These are phyloP conservation scores for Boehmeria nivea DNA, from an alignment of 306 rosid genomes.

Conservation along the genomic window DNA sequence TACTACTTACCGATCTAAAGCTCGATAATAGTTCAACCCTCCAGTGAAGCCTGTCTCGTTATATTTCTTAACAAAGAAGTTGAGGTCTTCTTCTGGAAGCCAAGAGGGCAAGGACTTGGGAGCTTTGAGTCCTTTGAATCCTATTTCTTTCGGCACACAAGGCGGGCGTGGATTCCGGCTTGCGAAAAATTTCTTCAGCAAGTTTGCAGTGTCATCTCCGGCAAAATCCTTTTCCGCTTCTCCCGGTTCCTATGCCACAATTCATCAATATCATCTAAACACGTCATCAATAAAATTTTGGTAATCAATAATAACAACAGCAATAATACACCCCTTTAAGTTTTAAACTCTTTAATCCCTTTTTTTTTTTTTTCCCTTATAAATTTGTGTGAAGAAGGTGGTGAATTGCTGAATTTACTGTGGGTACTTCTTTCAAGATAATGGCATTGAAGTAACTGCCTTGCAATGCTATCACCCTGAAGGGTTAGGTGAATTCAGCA, in stretches of 20 bases:
- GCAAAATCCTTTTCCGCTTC: constrained; percentile 17
- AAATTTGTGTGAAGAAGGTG: no score
- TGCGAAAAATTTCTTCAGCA: constrained; percentile 14
- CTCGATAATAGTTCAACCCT: constrained; percentile 23
- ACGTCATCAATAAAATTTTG: no score
- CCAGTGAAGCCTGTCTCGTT: constrained; percentile 24
- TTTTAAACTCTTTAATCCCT: no score
- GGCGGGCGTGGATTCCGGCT: constrained; percentile 19
- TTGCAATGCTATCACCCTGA: neutral
- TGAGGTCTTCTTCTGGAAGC: constrained; percentile 20
- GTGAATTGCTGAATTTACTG: no score
- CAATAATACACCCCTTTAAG: no score
- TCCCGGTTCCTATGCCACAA: constrained; percentile 16
- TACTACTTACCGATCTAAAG: constrained; percentile 2
- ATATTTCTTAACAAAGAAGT: constrained; percentile 19
- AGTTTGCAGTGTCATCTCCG: neutral
- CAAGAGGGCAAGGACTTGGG: constrained; percentile 18
- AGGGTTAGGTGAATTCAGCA: neutral
- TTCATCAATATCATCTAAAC: neutral
- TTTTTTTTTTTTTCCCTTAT: no score
- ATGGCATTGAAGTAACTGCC: neutral
- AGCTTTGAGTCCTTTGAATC: constrained; percentile 9
- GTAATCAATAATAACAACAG: no score
- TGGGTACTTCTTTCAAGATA: no score
- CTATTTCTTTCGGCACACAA: constrained; percentile 16